A percentile compares a stretch with the other conserved stretches of the same genome.
phyloP scores from a whole-genome alignment of 495 filamentous ascomycete species.

The Neurospora sp. region DNA sequence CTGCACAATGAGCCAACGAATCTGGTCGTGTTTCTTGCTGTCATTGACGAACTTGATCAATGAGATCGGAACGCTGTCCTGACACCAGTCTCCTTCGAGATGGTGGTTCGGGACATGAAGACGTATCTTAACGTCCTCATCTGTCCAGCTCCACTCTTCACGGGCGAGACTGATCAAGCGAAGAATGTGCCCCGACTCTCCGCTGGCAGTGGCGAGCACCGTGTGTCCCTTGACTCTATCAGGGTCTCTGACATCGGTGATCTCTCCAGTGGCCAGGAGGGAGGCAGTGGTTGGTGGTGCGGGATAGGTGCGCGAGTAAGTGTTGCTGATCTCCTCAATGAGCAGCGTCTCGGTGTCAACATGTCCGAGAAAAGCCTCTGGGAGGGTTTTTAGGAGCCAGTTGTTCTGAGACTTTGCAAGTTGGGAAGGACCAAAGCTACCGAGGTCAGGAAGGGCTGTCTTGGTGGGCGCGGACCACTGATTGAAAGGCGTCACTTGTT shows the following conservation, averaged over 20 bases:
- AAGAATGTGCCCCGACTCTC: conserved; percentile 43
- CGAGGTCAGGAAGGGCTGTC: conserved; percentile 3
- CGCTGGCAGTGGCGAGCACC: conserved; percentile 39
- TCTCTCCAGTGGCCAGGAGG: conserved; percentile 28
- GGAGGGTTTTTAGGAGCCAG: conserved; percentile 27
- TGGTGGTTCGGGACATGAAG: conserved; percentile 21
- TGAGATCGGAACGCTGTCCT: conserved; percentile 48
- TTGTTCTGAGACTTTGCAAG: conserved; percentile 19
- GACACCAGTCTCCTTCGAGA: conserved; percentile 40
- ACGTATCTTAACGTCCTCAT: conserved; percentile 26
- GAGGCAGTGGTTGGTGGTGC: conserved; percentile 5
- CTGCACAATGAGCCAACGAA: conserved; percentile 54
- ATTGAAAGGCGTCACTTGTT: conserved; percentile 26
- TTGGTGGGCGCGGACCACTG: conserved; percentile 25
- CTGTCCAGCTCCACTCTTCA: conserved; percentile 38
- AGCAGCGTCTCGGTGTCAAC: conserved; percentile 18
- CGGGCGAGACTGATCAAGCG: conserved; percentile 33
- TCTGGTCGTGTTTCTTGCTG: conserved; percentile 33
- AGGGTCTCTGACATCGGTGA: conserved; percentile 20
- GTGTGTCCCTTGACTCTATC: conserved; percentile 10
- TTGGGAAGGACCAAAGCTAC: conserved; percentile 8
- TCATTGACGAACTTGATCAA: conserved; percentile 56
- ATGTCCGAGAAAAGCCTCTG: conserved; percentile 29
- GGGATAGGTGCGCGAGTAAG: neutral
- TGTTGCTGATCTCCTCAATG: conserved; percentile 13